Percentiles rank a stretch among this genome's conserved stretches.
These are phyloP conservation scores for Wilhelminamyces savonicus DNA, from an alignment of 805 yeast species.

Conservation along the genomic window DNA sequence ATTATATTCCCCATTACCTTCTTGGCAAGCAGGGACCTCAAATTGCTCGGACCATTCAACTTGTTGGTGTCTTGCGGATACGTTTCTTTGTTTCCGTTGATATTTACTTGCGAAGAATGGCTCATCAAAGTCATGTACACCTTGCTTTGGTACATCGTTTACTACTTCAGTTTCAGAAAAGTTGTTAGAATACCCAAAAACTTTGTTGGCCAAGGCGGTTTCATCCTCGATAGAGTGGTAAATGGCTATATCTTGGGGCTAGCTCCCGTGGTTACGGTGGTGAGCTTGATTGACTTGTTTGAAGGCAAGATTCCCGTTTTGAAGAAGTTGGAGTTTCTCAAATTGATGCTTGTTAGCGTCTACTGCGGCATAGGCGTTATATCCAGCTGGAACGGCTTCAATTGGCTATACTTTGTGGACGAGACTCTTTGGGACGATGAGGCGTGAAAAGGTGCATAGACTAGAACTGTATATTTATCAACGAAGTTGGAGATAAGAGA, in stretches of 20 bases:
- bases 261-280: constrained; percentile 50
- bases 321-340: constrained; percentile 62
- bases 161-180: constrained; percentile 64
- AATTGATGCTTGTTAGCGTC: constrained; percentile 76
- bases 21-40: constrained; percentile 61
- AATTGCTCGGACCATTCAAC: constrained; percentile 66
- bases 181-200: constrained; percentile 53
- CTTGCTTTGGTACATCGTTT: constrained; percentile 77
- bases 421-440: constrained; percentile 56
- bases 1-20: constrained; percentile 85
- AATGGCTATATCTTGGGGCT: constrained; percentile 62
- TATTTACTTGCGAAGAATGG: constrained; percentile 77
- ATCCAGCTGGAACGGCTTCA: constrained; percentile 80
- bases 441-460: no score
- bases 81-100: constrained; percentile 81
- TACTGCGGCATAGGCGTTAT: constrained; percentile 84
- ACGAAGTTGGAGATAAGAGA: no score
- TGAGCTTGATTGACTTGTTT: constrained; percentile 45
- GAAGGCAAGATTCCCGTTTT: constrained; percentile 47
- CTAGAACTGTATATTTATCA: no score
- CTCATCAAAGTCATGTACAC: constrained; percentile 72
- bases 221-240: constrained; percentile 62
- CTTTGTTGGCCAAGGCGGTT: constrained; percentile 10
- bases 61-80: constrained; percentile 75
- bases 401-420: constrained; percentile 83